Percentiles rank a stretch among this genome's conserved stretches.
phyloP scores from a whole-genome alignment of 495 filamentous ascomycete genomes.

The Hypoxylon fragiforme region DNA sequence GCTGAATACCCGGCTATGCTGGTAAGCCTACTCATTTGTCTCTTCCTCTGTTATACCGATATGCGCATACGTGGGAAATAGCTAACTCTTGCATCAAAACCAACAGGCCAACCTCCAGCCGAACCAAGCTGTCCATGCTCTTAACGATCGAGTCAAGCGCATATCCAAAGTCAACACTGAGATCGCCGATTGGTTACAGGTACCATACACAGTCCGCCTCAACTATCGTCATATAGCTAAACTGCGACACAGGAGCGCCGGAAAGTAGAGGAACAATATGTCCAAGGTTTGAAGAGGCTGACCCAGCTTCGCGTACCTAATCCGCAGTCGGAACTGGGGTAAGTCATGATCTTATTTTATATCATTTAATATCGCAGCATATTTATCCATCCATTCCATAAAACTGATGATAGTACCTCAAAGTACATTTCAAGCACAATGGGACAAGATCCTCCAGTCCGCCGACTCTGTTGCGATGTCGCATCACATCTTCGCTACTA shows the following conservation, averaged over 20 bases:
- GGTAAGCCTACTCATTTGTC: conserved; percentile 59
- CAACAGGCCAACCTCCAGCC: conserved; percentile 81
- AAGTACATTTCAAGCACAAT: conserved; percentile 89
- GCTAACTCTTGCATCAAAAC: conserved; percentile 16
- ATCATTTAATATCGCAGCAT: conserved; percentile 8
- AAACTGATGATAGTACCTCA: conserved; percentile 2
- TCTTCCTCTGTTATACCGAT: not conserved
- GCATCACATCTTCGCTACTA: conserved; percentile 78
- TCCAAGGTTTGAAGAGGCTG: conserved; percentile 79
- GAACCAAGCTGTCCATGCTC: conserved; percentile 76
- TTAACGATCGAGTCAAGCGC: conserved; percentile 86
- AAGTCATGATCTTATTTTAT: conserved; percentile 37
- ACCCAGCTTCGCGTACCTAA: conserved; percentile 69
- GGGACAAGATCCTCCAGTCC: conserved; percentile 85
- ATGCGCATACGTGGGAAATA: not conserved
- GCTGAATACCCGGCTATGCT: conserved; percentile 95
- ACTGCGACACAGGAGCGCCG: conserved; percentile 74
- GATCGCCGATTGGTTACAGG: conserved; percentile 97
- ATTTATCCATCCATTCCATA: conserved; percentile 18
- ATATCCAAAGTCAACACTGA: conserved; percentile 85
- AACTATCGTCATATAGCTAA: conserved; percentile 14
- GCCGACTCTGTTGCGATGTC: conserved; percentile 80
- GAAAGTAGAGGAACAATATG: conserved; percentile 89
- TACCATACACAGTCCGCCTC: conserved; percentile 48
- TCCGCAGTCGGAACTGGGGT: conserved; percentile 83